Evolutionary conservation across 495 filamentous ascomycete genomes (phyloP), one percentile per base, ranked within the genome.

Genomic region (Pseudevernia furfuracea): DNA sequence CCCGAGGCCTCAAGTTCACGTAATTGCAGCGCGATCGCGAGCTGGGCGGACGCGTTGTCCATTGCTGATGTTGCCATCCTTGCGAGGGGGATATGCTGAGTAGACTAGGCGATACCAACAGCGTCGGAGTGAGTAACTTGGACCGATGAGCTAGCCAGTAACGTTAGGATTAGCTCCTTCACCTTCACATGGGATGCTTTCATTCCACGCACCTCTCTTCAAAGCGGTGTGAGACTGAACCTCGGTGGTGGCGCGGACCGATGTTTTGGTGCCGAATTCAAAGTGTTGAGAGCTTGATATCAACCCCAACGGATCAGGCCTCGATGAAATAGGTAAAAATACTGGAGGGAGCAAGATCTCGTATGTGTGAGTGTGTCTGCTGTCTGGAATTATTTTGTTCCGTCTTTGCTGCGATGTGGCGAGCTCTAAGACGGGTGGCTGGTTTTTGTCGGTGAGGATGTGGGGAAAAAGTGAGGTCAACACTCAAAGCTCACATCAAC

Each of bases 21-120:
- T 3, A 60, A 12, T 21, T 60, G 59, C 15, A 60, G n/a, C 28
- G n/a, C 11, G 25, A 60, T 60, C 2, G 38, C 38, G 9, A 60
- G 14, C 38, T 17, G 30, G 6, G 59, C 59, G n/a, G 59, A 44
- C 59, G 25, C 37, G 15, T 60, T 49, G 59, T 60, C 38, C 10
- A 60, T 19, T n/a, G 38, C 15, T 36, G 37, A 36, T 6, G 14
- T n/a, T 7, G n/a, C 52, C 52, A 55, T 30, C 12, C 11, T 30
- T 32, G 25, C 19, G 25, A 19, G 52, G 6, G 25, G 17, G 14
- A 9, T 10, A 2, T 8, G 21, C 25, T 30, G 32, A 1, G 12
- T 32, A 19, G 52, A 30, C 14, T 28, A 56, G 4, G 17, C n/a
- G n/a, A n/a, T n/a, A n/a, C n/a, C n/a, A n/a, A n/a, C n/a, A n/a